Evolutionary conservation across 768 basidiomycete genomes (phyloP).

Genomic region (Guyanaporus albipodus): DNA sequence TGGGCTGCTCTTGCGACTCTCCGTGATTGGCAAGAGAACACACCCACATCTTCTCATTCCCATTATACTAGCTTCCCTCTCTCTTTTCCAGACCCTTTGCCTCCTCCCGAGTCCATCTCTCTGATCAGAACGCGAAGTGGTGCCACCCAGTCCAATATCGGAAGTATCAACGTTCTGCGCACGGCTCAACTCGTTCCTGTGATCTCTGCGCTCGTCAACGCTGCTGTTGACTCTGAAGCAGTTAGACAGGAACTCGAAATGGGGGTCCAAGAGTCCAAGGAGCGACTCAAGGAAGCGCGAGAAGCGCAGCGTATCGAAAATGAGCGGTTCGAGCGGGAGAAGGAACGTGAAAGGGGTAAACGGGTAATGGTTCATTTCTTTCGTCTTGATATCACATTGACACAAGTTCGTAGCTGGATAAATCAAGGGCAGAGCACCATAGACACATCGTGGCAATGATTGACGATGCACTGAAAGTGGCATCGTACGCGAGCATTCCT

Average conservation of each 20-base stretch:
- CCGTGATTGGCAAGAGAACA: constrained; percentile 34
- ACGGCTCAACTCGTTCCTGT: constrained; percentile 68
- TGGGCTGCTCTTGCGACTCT: constrained; percentile 54
- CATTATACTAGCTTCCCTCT: constrained; percentile 18
- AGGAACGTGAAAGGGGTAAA: constrained; percentile 51
- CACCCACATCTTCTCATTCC: constrained; percentile 13
- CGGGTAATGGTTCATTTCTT: constrained; percentile 8
- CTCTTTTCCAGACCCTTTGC: constrained; percentile 55
- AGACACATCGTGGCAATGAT: constrained; percentile 46
- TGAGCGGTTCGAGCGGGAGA: constrained; percentile 28
- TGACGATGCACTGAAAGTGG: constrained; percentile 54
- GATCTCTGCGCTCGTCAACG: constrained; percentile 54
- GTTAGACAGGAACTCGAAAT: constrained; percentile 61
- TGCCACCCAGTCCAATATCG: constrained; percentile 24
- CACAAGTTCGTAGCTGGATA: constrained; percentile 35
- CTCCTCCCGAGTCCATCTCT: constrained; percentile 43
- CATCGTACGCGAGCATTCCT: constrained; percentile 40
- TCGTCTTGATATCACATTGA: neutral
- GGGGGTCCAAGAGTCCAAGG: constrained; percentile 53
- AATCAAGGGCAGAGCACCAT: constrained; percentile 44
- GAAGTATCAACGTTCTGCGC: constrained; percentile 33
- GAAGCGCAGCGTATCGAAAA: constrained; percentile 41
- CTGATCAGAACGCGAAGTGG: constrained; percentile 48
- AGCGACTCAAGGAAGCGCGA: constrained; percentile 45
- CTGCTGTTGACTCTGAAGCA: constrained; percentile 40